Conservation (phyloP, 2,329 filamentous ascomycete species). For the Tolypocladium capitatum region DNA sequence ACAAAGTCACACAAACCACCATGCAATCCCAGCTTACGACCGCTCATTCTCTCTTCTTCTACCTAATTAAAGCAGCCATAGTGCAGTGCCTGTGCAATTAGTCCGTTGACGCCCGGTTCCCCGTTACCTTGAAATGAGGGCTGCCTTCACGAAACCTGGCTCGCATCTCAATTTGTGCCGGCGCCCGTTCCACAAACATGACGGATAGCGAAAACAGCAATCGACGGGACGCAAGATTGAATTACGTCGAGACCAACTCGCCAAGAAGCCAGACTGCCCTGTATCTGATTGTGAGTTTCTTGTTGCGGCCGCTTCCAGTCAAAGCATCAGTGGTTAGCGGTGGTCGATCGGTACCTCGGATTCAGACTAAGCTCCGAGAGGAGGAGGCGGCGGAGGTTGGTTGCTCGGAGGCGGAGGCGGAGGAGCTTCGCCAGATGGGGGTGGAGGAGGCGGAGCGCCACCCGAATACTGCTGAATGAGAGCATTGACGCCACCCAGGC, state of each 20-base stretch:
- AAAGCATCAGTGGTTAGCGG: background rate
- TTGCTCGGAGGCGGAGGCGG: constrained; percentile 52
- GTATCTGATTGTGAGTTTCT: background rate
- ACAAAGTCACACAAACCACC: no score
- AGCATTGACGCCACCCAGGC: constrained; percentile 45
- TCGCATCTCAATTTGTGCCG: background rate
- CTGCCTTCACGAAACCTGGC: background rate
- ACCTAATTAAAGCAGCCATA: background rate
- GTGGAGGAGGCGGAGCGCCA: constrained; percentile 42
- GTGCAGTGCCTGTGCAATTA: constrained; percentile 1
- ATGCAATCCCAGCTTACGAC: background rate
- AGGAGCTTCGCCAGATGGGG: constrained; percentile 38
- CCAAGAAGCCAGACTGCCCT: background rate
- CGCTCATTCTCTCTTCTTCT: background rate
- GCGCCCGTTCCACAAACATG: background rate
- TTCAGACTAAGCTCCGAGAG: constrained; percentile 31
- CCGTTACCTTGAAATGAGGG: background rate
- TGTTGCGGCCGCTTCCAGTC: background rate
- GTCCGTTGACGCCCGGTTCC: background rate
- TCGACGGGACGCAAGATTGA: background rate
- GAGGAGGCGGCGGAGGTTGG: constrained; percentile 52
- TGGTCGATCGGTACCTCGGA: background rate
- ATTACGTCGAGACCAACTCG: background rate
- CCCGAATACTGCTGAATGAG: constrained; percentile 54
- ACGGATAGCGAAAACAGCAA: background rate